Conservation (phyloP, 2,329 filamentous ascomycete genomes). For the Pseudopyricularia javanii region DNA sequence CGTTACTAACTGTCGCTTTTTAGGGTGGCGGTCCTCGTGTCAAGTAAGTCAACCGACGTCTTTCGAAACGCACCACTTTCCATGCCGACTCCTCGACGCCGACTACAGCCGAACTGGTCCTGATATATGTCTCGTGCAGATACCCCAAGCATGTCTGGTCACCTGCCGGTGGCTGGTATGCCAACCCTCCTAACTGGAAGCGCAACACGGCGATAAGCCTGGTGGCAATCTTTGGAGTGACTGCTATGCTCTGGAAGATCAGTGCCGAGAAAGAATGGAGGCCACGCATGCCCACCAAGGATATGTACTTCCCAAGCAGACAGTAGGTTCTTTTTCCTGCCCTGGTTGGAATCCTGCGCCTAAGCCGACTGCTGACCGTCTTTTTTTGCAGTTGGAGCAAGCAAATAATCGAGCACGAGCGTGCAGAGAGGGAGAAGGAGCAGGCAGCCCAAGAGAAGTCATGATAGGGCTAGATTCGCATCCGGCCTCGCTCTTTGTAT, state of each 20-base stretch:
- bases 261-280: slow-evolving; percentile 65
- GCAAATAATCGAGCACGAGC: slow-evolving; percentile 32
- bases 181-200: slow-evolving; percentile 91
- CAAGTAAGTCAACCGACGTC: slow-evolving; percentile 29
- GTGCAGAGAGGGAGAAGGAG: slow-evolving; percentile 19
- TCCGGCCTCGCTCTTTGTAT: neutral
- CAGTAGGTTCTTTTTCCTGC: slow-evolving; percentile 44
- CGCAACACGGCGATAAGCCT: slow-evolving; percentile 53
- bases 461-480: neutral
- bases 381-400: slow-evolving; percentile 24
- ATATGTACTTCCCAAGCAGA: slow-evolving; percentile 74
- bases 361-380: slow-evolving; percentile 1
- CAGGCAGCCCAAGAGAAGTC: slow-evolving; percentile 5
- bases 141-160: slow-evolving; percentile 99
- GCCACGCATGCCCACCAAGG: slow-evolving; percentile 65
- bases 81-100: neutral
- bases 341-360: neutral
- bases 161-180: slow-evolving; percentile 94
- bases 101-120: neutral
- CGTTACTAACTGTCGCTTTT: slow-evolving; percentile 24
- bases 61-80: slow-evolving; percentile 1
- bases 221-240: slow-evolving; percentile 42
- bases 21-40: slow-evolving; percentile 65
- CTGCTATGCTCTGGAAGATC: slow-evolving; percentile 53
- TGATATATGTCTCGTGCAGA: slow-evolving; percentile 27